These are phyloP conservation scores for Mycena indigotica DNA, from an alignment of 768 basidiomycete species.

Conservation along the genomic window DNA sequence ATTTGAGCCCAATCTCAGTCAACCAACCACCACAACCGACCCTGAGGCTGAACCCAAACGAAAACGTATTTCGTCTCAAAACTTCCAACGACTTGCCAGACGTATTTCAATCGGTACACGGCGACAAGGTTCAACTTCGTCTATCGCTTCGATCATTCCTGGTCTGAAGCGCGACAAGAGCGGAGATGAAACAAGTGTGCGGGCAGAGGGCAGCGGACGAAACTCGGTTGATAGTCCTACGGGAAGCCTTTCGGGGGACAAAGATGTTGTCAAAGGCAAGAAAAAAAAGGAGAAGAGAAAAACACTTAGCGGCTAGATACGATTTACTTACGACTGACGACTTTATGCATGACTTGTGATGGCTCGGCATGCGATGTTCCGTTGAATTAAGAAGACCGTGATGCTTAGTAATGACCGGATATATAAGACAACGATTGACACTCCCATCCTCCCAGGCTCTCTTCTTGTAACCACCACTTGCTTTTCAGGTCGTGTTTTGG, in stretches of 20 bases:
- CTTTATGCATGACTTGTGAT: background rate
- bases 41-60: slow-evolving; percentile 75
- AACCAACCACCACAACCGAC: slow-evolving; percentile 74
- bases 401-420: slow-evolving; percentile 27
- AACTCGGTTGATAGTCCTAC: slow-evolving; percentile 67
- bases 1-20: slow-evolving; percentile 59
- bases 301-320: slow-evolving; percentile 31
- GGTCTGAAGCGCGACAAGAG: slow-evolving; percentile 55
- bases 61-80: slow-evolving; percentile 81
- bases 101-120: slow-evolving; percentile 68
- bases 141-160: slow-evolving; percentile 50
- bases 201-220: slow-evolving; percentile 41
- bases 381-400: no score
- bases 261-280: slow-evolving; percentile 53
- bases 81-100: slow-evolving; percentile 80
- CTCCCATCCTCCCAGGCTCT: slow-evolving; percentile 36
- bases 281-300: slow-evolving; percentile 62
- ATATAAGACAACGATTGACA: slow-evolving; percentile 42
- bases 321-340: slow-evolving; percentile 16
- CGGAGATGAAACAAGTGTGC: slow-evolving; percentile 49
- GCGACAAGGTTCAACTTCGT: slow-evolving; percentile 55
- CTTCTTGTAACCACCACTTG: slow-evolving; percentile 48
- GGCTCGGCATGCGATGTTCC: background rate
- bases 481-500: slow-evolving; percentile 60
- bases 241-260: slow-evolving; percentile 53